Percentiles rank a stretch among this genome's conserved stretches.
These are phyloP conservation scores for Fraxinus sp. DNA, from an alignment of 305 asterid species.

Conservation along the genomic window DNA sequence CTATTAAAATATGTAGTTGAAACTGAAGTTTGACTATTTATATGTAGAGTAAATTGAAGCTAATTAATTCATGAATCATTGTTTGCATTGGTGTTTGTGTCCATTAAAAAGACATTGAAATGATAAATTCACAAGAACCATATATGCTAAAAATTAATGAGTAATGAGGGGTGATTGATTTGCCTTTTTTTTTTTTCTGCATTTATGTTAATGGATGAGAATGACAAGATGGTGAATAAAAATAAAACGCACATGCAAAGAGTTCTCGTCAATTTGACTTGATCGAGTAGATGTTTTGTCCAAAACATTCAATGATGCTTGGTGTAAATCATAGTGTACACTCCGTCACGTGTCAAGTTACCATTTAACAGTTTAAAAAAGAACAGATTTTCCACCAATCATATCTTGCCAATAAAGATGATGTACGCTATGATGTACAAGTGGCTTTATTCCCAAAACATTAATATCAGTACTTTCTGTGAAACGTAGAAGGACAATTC, in stretches of 20 bases:
- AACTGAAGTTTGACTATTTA: too few relatives aligned
- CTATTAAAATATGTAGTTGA: too few relatives aligned
- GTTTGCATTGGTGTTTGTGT: conserved; percentile 15
- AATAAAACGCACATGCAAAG: not conserved
- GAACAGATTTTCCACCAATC: too few relatives aligned
- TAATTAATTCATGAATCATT: conserved; percentile 18
- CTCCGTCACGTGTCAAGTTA: too few relatives aligned
- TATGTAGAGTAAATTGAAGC: not conserved
- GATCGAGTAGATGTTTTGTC: not conserved
- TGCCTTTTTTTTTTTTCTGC: not conserved
- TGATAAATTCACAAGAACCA: conserved; percentile 1
- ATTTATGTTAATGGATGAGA: not conserved
- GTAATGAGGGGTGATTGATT: not conserved
- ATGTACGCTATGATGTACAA: too few relatives aligned
- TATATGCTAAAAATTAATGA: not conserved
- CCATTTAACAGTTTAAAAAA: too few relatives aligned
- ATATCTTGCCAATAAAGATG: too few relatives aligned
- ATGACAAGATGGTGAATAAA: not conserved
- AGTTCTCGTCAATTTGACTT: not conserved
- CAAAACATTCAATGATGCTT: too few relatives aligned
- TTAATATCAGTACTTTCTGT: too few relatives aligned
- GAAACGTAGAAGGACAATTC: too few relatives aligned
- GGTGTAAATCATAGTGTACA: too few relatives aligned
- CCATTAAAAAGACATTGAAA: not conserved
- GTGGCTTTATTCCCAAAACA: too few relatives aligned